A percentile compares a stretch with the other conserved stretches of the same genome.
These are phyloP conservation scores for Olyra latifolia DNA, from an alignment of 176 grass and related monocot species.

Conservation along the genomic window DNA sequence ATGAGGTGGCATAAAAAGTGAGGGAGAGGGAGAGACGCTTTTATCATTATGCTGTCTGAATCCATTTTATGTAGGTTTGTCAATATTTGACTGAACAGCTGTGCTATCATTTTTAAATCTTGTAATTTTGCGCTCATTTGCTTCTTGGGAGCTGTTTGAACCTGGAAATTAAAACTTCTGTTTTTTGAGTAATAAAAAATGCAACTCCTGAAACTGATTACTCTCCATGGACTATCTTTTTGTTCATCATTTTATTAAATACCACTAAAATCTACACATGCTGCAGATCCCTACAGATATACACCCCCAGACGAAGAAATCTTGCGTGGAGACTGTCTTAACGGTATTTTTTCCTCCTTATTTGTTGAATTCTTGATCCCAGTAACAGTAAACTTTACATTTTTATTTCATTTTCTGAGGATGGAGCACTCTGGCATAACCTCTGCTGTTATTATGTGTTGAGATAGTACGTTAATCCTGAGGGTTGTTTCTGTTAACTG, in stretches of 20 bases:
- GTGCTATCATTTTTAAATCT: background rate
- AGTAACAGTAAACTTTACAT: background rate
- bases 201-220: slow-evolving; percentile 1
- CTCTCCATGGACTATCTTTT: slow-evolving; percentile 2
- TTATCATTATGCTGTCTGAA: background rate
- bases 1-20: background rate
- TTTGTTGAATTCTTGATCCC: background rate
- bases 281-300: slow-evolving; percentile 93
- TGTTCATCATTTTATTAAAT: background rate
- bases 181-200: background rate
- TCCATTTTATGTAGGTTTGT: background rate
- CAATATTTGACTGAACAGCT: slow-evolving; percentile 2
- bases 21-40: background rate
- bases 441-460: slow-evolving; percentile 7
- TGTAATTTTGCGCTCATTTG: background rate
- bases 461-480: background rate
- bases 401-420: background rate
- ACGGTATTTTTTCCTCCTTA: slow-evolving; percentile 57
- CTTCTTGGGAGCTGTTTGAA: background rate
- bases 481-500: background rate
- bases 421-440: background rate
- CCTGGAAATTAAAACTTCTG: background rate
- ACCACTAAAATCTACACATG: slow-evolving; percentile 22
- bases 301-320: slow-evolving; percentile 88
- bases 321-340: slow-evolving; percentile 95